Evolutionary conservation across 2,329 filamentous ascomycete genomes (phyloP).

Genomic region (Ophiostoma piceae): DNA sequence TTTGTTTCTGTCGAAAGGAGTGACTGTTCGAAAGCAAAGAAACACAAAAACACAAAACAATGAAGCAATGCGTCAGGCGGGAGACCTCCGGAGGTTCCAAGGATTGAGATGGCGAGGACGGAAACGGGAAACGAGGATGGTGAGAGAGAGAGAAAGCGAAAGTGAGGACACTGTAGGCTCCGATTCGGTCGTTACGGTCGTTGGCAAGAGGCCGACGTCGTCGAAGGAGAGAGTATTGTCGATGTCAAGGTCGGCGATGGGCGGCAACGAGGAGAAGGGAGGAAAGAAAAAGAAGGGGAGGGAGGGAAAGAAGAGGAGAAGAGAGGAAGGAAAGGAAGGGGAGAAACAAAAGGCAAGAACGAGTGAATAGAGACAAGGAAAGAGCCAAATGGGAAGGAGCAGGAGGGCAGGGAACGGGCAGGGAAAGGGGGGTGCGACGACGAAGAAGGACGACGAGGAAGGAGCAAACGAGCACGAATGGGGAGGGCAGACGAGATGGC

Average conservation of each 20-base stretch:
- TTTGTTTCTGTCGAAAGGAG: slow-evolving; percentile 12
- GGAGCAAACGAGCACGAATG: slow-evolving; percentile 10
- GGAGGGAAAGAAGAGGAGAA: slow-evolving; percentile 5
- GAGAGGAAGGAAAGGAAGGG: neutral
- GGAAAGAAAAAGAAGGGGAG: neutral
- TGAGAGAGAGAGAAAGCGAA: slow-evolving; percentile 18
- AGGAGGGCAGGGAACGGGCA: slow-evolving; percentile 14
- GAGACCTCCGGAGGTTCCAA: slow-evolving; percentile 31
- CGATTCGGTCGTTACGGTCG: slow-evolving; percentile 31
- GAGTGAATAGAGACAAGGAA: neutral
- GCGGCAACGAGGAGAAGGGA: slow-evolving; percentile 19
- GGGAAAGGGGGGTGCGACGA: slow-evolving; percentile 12
- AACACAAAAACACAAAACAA: slow-evolving; percentile 25
- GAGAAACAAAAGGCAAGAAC: slow-evolving; percentile 17
- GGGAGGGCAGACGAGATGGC: neutral
- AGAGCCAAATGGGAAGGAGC: slow-evolving; percentile 1
- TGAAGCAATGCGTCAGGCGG: slow-evolving; percentile 18
- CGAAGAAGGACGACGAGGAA: slow-evolving; percentile 13
- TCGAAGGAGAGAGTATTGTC: slow-evolving; percentile 29
- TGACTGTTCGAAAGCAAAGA: slow-evolving; percentile 10
- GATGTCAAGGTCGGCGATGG: slow-evolving; percentile 31
- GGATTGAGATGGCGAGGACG: slow-evolving; percentile 13
- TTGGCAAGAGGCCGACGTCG: slow-evolving; percentile 29
- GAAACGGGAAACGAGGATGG: slow-evolving; percentile 12
- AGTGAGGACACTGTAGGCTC: slow-evolving; percentile 27